Base-by-base conservation (phyloP, 805 yeast species). In the Metschnikowia rubicola region DNA sequence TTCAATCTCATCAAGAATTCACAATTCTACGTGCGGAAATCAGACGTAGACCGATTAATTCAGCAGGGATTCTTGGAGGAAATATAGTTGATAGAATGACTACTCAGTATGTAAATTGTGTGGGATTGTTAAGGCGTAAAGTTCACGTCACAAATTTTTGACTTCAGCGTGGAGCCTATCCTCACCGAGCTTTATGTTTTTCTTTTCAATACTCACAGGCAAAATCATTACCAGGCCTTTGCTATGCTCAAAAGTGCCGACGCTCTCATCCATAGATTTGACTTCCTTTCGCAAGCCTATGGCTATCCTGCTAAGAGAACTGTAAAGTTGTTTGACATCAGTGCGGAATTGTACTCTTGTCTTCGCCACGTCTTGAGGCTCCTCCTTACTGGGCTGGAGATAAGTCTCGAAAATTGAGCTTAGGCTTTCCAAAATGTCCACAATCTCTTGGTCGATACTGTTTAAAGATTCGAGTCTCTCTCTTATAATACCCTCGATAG, bases 1-100 rank as follows among this genome's bases (percentile, higher is more conserved):
- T 90, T 94, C 69, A 91, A 91, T 58, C 70, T 94, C 54, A 88
- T 95, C 3, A 92, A 91, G 60, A 92, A 92, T 63, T 87, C 96
- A 3, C 98, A 94, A 61, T 91, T 92, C 61, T 92, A 87, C 61
- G 97, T 92, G 15, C 75, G 99, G 48, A 92, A 88, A 56, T 84
- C 94, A 0, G 99, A 94, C 60, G 99, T 94, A 7, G 97, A 92
- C 61, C 71, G 97, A 43, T 73, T 94, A 49, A 88, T 94, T 32
- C 97, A 90, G 61, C 99, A 94, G 65, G 98, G 97, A 0, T 89
- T 88, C 57, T 66, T 94, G 45, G 95, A 88, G 63, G 87, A 85
- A 61, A 75, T 87, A 45, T 81, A 63, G 39, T 21, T 21, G 26
- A 21, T 21, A 5, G 26, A 21, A 7, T 21, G 26, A 21, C 7